Base-by-base conservation (phyloP, 176 grass and related monocot species). In the Bothriochloa decipiens region DNA sequence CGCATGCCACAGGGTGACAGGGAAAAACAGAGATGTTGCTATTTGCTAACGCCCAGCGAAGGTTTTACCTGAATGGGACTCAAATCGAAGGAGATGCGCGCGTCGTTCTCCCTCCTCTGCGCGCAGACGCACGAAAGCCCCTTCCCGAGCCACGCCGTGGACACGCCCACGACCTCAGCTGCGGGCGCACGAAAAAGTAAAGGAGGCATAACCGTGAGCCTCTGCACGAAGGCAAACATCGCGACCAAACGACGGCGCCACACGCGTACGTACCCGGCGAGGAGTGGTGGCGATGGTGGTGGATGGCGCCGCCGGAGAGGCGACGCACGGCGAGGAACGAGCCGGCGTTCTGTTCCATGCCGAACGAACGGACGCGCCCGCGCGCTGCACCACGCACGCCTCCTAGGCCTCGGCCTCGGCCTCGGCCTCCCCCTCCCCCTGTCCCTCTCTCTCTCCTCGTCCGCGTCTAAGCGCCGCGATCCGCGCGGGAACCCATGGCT, bases 71-170 rank as follows among this genome's bases (percentile, higher is more conserved):
- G 97, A 87, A 77, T 77, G 46, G 91, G 90, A 7, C 88, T 94
- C 75, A 96, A 77, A 85, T 99, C 91, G 47, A 96, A 92, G 13
- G 91, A 94, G 20, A 99, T 84, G 13, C 91, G 93, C 27, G 84
- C 87, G 46, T 99, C 97, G 82, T 70, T 94, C 41, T 99, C 93
- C 84, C 89, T 92, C 41, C 91, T 86, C 82, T 99, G 97, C 76
- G 88, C 97, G 64, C 97, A 99, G 72, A 99, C 97, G 81, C 97
- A 99, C 68, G 97, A 96, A 46, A 99, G 86, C 29, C 97, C 97
- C 90, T 61, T 99, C 63, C 93, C 97, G 89, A 99, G 74, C 97
- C 97, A 99, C 86, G 97, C 97, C 50, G 93, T 92, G 75, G 97
- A 99, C 80, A 90, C 97, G 29, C 90, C 94, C 39, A 99, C 91